Evolutionary conservation across 345 rosid genomes (phyloP).

Genomic region (Melastoma malabathricum): DNA sequence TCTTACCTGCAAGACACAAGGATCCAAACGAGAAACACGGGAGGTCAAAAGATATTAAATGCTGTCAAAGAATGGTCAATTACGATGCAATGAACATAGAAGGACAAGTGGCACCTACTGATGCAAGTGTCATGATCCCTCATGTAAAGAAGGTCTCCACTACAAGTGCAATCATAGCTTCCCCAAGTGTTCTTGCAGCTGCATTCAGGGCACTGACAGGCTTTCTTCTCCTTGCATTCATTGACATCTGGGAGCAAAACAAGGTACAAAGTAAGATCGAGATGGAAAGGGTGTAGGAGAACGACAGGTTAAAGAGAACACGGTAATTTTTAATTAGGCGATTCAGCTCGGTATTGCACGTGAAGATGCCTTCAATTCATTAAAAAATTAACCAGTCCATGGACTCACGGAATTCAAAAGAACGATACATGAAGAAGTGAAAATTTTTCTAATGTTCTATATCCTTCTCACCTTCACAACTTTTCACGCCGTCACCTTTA

Average conservation of each 20-base stretch:
- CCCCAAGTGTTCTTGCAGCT: constrained; percentile 95
- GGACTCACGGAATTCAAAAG: too few relatives aligned
- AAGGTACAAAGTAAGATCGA: neutral
- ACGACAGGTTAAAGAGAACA: neutral
- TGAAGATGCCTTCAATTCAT: too few relatives aligned
- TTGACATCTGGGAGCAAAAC: constrained; percentile 44
- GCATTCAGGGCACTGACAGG: constrained; percentile 93
- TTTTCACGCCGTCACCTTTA: constrained; percentile 76
- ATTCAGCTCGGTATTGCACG: too few relatives aligned
- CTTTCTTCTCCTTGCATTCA: constrained; percentile 90
- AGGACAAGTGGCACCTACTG: constrained; percentile 36
- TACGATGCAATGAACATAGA: constrained; percentile 3
- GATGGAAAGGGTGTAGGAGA: neutral
- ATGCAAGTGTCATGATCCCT: constrained; percentile 95
- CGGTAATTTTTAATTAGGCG: neutral
- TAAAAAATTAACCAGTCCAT: too few relatives aligned
- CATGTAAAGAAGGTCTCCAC: constrained; percentile 79
- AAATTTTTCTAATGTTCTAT: too few relatives aligned
- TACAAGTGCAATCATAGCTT: constrained; percentile 76
- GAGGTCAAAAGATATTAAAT: too few relatives aligned
- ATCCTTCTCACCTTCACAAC: constrained; percentile 51
- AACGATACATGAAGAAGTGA: too few relatives aligned
- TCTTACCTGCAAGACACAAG: constrained; percentile 47
- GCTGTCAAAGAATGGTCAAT: too few relatives aligned
- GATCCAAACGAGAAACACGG: too few relatives aligned